Evolutionary conservation across 805 yeast species (phyloP), one percentile per base, ranked within the genome.

Genomic region (Ogataea naganishii): DNA sequence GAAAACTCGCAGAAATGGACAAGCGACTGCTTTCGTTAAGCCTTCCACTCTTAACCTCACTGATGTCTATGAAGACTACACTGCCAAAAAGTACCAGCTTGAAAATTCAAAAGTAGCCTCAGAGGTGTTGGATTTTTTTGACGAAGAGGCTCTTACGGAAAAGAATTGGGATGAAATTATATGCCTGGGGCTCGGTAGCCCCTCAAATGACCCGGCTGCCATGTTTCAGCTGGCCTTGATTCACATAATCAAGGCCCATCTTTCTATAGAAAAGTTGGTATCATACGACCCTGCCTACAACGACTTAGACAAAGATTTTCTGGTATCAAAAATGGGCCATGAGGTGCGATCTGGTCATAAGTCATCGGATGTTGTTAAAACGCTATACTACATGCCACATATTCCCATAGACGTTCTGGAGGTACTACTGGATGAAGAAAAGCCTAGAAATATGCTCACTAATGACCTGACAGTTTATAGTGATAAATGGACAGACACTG

Each of bases 321-420:
- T 56, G 6, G 12, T n/a, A 5, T 20, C 23, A 1, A 15, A 34
- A 4, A 31, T 46, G 3, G 23, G 34, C 4, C 46, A 31, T 27
- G 14, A 11, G 10, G 42, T 14, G 37, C 38, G n/a, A 20, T 20
- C 22, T 9, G n/a, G 22, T 20, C 9, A 20, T 20, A 20, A 11
- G 19, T 8, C 7, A 14, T 44, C 14, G 2, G 27, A 26, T 1
- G 11, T 18, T 3, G 29, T 20, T 11, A 10, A n/a, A 3, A 22
- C 30, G 6, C 30, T 56, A 12, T 55, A 44, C 23, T 57, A 38
- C 31, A 42, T 56, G 49, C 62, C 63, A 1, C 63, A 58, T 40
- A 37, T 46, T 8, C 62, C 62, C 3, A 46, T 55, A 5, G 34
- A 33, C 5, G 34, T 46, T 3, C 17, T 58, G n/a, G 62, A 58